These are phyloP conservation scores for barrel medic (Medicago truncatula) DNA, from an alignment of 306 rosid genomes.

Conservation along the genomic window MtrunA17r5.0-ANR NC_053044.1:26394501-26395000, in stretches of 20 bases:
- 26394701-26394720: constrained; percentile 13
- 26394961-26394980: constrained; percentile 21
- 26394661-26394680: not conserved
- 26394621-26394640: constrained; percentile 1
- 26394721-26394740: not conserved
- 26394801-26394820: not conserved
- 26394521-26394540: constrained; percentile 5
- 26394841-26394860: constrained; percentile 11
- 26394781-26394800: not conserved
- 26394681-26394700: not conserved
- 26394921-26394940: constrained; percentile 20
- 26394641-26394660: not conserved
- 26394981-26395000: constrained; percentile 14
- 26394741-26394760: constrained; percentile 1
- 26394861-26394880: constrained; percentile 18
- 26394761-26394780: not conserved
- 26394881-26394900: constrained; percentile 1
- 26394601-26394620: not conserved
- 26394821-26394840: not conserved
- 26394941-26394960: constrained; percentile 6
- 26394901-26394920: constrained; percentile 3
- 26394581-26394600: not conserved
- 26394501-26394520: constrained; percentile 8
- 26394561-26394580: not conserved
- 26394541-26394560: not conserved